These are phyloP conservation scores for Tetracladium marchalianum DNA, from an alignment of 495 filamentous ascomycete species.

Conservation along the genomic window DNA sequence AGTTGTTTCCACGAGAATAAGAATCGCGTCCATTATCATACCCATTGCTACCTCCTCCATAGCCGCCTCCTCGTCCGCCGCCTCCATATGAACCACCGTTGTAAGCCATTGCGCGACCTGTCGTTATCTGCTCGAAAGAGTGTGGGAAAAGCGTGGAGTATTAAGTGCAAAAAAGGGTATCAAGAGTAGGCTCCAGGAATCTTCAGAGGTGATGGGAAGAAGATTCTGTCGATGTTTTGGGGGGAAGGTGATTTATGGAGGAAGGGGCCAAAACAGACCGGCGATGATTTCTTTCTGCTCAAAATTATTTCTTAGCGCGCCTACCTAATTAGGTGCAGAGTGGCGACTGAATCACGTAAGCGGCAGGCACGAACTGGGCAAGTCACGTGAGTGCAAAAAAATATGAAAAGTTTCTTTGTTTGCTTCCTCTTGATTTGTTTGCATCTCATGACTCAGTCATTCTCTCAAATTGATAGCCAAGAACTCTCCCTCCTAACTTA, in stretches of 20 bases:
- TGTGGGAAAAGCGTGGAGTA: background rate
- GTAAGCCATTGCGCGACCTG: conserved; percentile 11
- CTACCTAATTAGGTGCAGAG: background rate
- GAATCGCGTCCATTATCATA: conserved; percentile 16
- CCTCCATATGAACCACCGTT: conserved; percentile 12
- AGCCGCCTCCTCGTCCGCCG: conserved; percentile 12
- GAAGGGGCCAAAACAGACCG: conserved; percentile 1
- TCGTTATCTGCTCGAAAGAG: conserved; percentile 1
- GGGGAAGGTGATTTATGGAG: conserved; percentile 13
- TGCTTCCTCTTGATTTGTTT: too few species aligned
- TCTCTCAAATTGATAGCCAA: too few species aligned
- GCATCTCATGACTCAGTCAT: too few species aligned
- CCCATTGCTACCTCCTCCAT: conserved; percentile 14
- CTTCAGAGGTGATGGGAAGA: conserved; percentile 5
- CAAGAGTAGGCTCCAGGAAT: too few species aligned
- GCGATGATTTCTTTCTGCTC: conserved; percentile 10
- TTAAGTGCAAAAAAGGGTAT: too few species aligned
- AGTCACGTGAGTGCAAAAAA: too few species aligned
- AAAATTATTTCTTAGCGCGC: conserved; percentile 3
- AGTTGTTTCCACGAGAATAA: conserved; percentile 11
- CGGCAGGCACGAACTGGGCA: background rate
- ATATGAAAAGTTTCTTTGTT: too few species aligned
- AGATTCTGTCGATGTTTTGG: conserved; percentile 7
- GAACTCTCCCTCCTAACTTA: too few species aligned
- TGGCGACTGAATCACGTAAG: background rate